These are phyloP conservation scores for Salix arbutifolia DNA, from an alignment of 345 rosid genomes.

Conservation along the genomic window DNA sequence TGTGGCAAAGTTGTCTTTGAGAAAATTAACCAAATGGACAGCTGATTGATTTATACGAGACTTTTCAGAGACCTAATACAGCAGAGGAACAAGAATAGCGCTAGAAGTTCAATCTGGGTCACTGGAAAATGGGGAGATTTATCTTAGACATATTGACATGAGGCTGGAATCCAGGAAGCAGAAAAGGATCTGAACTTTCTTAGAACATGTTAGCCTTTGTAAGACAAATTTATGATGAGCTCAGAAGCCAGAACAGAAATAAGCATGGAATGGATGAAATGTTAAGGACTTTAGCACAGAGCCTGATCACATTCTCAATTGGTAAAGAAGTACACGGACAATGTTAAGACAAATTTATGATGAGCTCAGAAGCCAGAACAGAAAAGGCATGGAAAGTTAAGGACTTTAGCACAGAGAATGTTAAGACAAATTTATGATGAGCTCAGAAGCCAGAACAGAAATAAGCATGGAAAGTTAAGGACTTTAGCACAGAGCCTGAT, in stretches of 20 bases:
- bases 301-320: neutral
- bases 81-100: neutral
- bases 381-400: no score
- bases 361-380: no score
- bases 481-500: neutral
- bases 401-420: no score
- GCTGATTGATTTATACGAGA: neutral
- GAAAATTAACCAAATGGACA: neutral
- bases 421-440: neutral
- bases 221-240: neutral
- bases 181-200: neutral
- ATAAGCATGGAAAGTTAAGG: neutral
- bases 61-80: neutral
- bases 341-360: no score
- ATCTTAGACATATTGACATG: neutral
- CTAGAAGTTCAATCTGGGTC: neutral
- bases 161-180: neutral
- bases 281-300: neutral
- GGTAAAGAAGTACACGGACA: neutral
- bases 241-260: neutral
- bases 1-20: neutral
- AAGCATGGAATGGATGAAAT: neutral
- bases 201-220: no score
- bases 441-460: neutral
- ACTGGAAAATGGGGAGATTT: neutral